Percentiles rank a stretch among this genome's conserved stretches.
These are phyloP conservation scores for Fomes fomentarius DNA, from an alignment of 1,284 basidiomycete species.

Conservation along the genomic window DNA sequence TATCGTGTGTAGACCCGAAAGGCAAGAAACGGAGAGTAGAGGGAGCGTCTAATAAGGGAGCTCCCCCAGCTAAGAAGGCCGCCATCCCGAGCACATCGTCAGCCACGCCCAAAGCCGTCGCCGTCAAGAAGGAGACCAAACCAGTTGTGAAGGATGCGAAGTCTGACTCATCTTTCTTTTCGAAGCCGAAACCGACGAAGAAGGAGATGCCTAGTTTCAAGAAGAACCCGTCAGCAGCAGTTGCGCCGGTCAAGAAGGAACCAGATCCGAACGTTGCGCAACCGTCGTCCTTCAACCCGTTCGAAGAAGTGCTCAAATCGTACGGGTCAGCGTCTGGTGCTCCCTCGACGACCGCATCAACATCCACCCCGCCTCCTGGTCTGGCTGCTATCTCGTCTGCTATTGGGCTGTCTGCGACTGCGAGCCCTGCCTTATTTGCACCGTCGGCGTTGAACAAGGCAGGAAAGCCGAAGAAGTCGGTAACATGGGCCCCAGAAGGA, in stretches of 20 bases:
- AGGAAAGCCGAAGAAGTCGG: conserved; percentile 70
- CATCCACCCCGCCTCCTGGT: conserved; percentile 41
- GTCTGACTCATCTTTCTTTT: conserved; percentile 84
- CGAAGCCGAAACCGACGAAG: conserved; percentile 79
- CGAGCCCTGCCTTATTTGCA: no score
- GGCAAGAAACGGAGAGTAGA: conserved; percentile 73
- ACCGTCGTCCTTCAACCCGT: conserved; percentile 76
- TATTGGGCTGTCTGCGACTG: conserved; percentile 21
- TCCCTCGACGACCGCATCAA: conserved; percentile 44
- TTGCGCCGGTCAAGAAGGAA: conserved; percentile 57
- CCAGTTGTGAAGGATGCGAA: conserved; percentile 64
- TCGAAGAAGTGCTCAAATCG: conserved; percentile 77
- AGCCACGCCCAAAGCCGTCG: conserved; percentile 28
- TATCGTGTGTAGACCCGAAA: conserved; percentile 49
- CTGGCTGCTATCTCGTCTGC: conserved; percentile 39
- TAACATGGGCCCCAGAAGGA: conserved; percentile 75
- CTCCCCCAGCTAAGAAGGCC: conserved; percentile 65
- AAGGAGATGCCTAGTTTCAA: conserved; percentile 76
- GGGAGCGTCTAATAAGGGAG: conserved; percentile 50
- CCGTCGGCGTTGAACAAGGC: conserved; percentile 39
- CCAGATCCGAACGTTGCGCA: conserved; percentile 65
- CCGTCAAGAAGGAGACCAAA: conserved; percentile 43
- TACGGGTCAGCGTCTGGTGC: conserved; percentile 61
- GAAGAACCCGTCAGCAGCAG: conserved; percentile 45
- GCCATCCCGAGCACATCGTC: conserved; percentile 50